Evolutionary conservation across 352 stramenopile species (phyloP).

Genomic region (Phytophthora pistaciae): DNA sequence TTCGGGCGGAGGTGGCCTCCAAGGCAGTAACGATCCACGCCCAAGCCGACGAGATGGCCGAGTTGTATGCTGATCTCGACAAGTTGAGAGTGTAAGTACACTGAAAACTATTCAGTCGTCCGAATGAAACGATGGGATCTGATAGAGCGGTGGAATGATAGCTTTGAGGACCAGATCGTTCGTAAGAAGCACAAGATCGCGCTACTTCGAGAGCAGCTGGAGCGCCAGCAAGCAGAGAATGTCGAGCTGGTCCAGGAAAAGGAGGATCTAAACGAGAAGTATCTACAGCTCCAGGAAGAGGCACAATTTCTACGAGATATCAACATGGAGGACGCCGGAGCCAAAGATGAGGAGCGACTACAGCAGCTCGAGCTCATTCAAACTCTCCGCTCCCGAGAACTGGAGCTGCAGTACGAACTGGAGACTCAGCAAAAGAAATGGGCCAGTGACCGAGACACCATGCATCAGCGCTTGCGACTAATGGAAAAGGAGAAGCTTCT

Average conservation of each 20-base stretch:
- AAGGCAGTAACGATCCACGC: slow-evolving; percentile 67
- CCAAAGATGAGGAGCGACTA: slow-evolving; percentile 66
- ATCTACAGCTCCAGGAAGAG: slow-evolving; percentile 57
- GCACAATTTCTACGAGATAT: slow-evolving; percentile 66
- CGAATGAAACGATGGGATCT: background rate
- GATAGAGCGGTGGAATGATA: slow-evolving; percentile 6
- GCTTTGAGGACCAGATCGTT: slow-evolving; percentile 45
- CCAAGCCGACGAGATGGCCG: slow-evolving; percentile 69
- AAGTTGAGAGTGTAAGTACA: slow-evolving; percentile 47
- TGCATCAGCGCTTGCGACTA: slow-evolving; percentile 62
- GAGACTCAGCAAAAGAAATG: slow-evolving; percentile 75
- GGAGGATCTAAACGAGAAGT: slow-evolving; percentile 52
- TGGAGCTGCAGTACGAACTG: slow-evolving; percentile 59
- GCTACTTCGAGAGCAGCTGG: slow-evolving; percentile 51
- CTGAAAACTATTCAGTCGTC: background rate
- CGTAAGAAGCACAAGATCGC: slow-evolving; percentile 48
- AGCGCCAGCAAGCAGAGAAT: slow-evolving; percentile 58
- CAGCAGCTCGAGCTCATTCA: slow-evolving; percentile 71
- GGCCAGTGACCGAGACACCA: slow-evolving; percentile 47
- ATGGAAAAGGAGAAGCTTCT: slow-evolving; percentile 69
- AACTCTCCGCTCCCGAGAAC: slow-evolving; percentile 50
- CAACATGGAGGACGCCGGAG: slow-evolving; percentile 53
- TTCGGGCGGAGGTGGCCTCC: slow-evolving; percentile 63
- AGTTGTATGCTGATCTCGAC: slow-evolving; percentile 66
- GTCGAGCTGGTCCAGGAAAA: slow-evolving; percentile 64